These are phyloP conservation scores for Penicillium sp. DNA, from an alignment of 2,329 filamentous ascomycete genomes.

Conservation along the genomic window DNA sequence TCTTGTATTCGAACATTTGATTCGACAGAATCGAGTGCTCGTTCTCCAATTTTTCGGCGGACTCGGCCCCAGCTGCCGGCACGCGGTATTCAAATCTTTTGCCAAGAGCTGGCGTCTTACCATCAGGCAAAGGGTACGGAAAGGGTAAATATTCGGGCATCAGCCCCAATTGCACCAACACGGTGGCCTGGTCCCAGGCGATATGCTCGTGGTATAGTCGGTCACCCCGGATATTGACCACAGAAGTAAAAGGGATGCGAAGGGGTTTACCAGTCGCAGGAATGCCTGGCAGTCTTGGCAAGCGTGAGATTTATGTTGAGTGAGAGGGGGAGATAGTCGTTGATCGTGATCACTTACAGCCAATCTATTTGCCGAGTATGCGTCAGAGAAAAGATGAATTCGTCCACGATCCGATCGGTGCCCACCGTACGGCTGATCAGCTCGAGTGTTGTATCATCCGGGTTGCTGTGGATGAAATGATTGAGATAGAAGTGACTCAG, in stretches of 20 bases:
- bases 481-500: constrained; percentile 68
- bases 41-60: constrained; percentile 51
- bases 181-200: constrained; percentile 65
- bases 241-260: constrained; percentile 61
- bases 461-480: constrained; percentile 74
- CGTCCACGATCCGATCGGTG: constrained; percentile 68
- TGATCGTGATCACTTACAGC: constrained; percentile 53
- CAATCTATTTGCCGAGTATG: constrained; percentile 65
- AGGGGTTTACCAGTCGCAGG: constrained; percentile 56
- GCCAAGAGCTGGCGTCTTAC: constrained; percentile 34
- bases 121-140: constrained; percentile 52
- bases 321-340: neutral
- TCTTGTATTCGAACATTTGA: constrained; percentile 50
- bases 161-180: constrained; percentile 60
- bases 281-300: constrained; percentile 54
- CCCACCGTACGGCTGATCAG: constrained; percentile 70
- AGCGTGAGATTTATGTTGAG: neutral
- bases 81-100: constrained; percentile 58
- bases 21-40: constrained; percentile 55
- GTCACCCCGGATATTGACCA: constrained; percentile 68
- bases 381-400: constrained; percentile 65
- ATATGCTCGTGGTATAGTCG: constrained; percentile 70
- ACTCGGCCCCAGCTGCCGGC: constrained; percentile 60
- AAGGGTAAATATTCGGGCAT: constrained; percentile 65
- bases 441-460: constrained; percentile 64